Conservation (phyloP, 2,329 filamentous ascomycete species). For the Sphaerulina populicola region DNA sequence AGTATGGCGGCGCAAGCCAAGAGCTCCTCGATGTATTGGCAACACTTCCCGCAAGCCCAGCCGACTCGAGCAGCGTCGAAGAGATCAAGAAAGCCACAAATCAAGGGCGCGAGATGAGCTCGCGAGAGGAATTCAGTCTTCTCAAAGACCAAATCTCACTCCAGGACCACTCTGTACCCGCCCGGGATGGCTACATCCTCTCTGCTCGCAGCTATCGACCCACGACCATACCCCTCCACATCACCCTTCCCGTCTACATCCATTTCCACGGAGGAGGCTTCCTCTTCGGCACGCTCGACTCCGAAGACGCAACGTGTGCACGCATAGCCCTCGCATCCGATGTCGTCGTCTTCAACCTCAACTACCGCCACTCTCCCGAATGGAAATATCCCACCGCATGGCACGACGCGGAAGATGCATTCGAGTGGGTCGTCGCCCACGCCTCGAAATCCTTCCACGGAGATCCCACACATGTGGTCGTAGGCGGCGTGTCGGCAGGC, state of each 20-base stretch:
- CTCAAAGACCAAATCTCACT: slow-evolving; percentile 7
- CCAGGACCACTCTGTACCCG: slow-evolving; percentile 29
- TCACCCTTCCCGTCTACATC: slow-evolving; percentile 39
- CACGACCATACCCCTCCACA: slow-evolving; percentile 24
- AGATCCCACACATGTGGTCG: slow-evolving; percentile 36
- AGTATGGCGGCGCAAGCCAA: slow-evolving; percentile 17
- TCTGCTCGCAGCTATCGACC: slow-evolving; percentile 45
- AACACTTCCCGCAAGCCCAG: slow-evolving; percentile 9
- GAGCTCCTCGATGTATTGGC: slow-evolving; percentile 12
- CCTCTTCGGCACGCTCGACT: slow-evolving; percentile 46
- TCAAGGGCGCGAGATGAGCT: slow-evolving; percentile 12
- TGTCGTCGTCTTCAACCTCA: slow-evolving; percentile 47
- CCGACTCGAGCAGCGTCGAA: slow-evolving; percentile 9
- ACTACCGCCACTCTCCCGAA: slow-evolving; percentile 54
- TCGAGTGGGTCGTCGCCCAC: slow-evolving; percentile 47
- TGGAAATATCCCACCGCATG: slow-evolving; percentile 46
- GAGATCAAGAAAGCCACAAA: slow-evolving; percentile 15
- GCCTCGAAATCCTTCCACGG: slow-evolving; percentile 33
- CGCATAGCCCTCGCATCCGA: slow-evolving; percentile 39
- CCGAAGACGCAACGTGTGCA: slow-evolving; percentile 48
- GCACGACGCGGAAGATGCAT: slow-evolving; percentile 48
- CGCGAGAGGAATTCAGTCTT: slow-evolving; percentile 9
- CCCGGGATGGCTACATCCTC: slow-evolving; percentile 41
- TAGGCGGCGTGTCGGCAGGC: slow-evolving; percentile 47
- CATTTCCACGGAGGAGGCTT: slow-evolving; percentile 52